Evolutionary conservation across 495 filamentous ascomycete genomes (phyloP), one percentile per base, ranked within the genome.

Genomic region (Penicillium flavigenum): DNA sequence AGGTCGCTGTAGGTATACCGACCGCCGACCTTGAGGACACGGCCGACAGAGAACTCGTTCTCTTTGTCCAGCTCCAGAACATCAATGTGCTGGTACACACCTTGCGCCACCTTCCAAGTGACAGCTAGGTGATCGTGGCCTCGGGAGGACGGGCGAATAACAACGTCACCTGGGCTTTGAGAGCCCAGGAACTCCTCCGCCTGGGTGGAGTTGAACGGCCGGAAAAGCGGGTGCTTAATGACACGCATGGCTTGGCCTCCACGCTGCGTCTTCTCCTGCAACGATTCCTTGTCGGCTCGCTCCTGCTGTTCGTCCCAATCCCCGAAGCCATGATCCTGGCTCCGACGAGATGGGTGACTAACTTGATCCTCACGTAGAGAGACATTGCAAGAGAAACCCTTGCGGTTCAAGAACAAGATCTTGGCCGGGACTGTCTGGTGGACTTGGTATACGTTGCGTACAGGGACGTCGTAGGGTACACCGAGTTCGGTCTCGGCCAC

Each of bases 61-160:
- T 93, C 91, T 74, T 98, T 98, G 73, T 95, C 90, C 54, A 98
- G 72, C 72, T 98, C 94, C 19, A 98, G 82, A 34, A 98, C 95
- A 69, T 98, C 95, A 54, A 98, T 90, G 66, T 98, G 94, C 75
- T 98, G 93, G 65, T 90, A 98, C 36, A 97, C 84, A 55, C 88
- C 88, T 62, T 98, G 90, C 0, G 89, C 83, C n/a, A 98, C 91
- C 74, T 98, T 98, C 94, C 94, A 98, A 1, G 94, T 98, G 41
- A 98, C 83, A 4, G 93, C 91, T 47, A 98, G 82, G 73, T 98
- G 94, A 71, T 98, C 95, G 36, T 87, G 86, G 12, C 94, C 94
- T 60, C 92, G 94, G 22, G 91, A 96, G 2, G 90, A 96, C 12
- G 94, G 94, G 11, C 94, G 88, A 63, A 98, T 96, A 34, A 98